Base-by-base conservation (phyloP, 2,329 filamentous ascomycete genomes). In the Fusarium zealandicum region DNA sequence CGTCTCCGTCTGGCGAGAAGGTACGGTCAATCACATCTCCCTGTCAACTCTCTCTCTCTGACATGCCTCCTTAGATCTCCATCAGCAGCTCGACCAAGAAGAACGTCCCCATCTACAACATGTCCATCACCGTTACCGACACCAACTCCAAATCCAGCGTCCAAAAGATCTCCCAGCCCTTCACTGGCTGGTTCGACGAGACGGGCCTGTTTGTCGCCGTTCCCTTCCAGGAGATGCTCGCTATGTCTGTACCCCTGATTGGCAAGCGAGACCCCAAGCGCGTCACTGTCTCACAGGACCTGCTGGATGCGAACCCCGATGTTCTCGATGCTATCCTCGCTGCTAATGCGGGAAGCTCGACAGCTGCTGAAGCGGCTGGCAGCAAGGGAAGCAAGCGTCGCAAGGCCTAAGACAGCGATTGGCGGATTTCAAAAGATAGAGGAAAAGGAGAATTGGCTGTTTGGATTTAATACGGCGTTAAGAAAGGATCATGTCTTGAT, bases 201-300 rank as follows among this genome's bases (percentile, higher is more conserved):
- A 77, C 80, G 33, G 91, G 91, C 42, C 83, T 81, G 71, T 92
- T 95, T 71, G 82, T 92, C 38, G 82, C 85, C 8, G 78, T 84
- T 63, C 90, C 90, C 6, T 93, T 95, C 75, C 90, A 95, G 80
- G 83, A 87, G 70, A 85, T 90, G 76, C 78, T 95, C 40, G 90
- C 89, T 10, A 82, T 81, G n/a, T 80, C 82, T 33, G 80, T 93
- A 4, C 83, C 86, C 1, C 70, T 82, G 27, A 81, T 93, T 57
- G 90, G 87, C 43, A 80, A 80, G 63, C 80, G 81, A 27, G 90
- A 93, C 66, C 82, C 86, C 31, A 82, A 83, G 71, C 79, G 81
- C 50, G 79, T 79, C n/a, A 69, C 69, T 32, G 69, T 71, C 3
- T 67, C 74, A 6, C 69, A 75, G 42, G 70, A 75, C 22, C 65